These are phyloP conservation scores for Cystofilobasidium bisporidii DNA, from an alignment of 768 basidiomycete species.

Conservation along the genomic window DNA sequence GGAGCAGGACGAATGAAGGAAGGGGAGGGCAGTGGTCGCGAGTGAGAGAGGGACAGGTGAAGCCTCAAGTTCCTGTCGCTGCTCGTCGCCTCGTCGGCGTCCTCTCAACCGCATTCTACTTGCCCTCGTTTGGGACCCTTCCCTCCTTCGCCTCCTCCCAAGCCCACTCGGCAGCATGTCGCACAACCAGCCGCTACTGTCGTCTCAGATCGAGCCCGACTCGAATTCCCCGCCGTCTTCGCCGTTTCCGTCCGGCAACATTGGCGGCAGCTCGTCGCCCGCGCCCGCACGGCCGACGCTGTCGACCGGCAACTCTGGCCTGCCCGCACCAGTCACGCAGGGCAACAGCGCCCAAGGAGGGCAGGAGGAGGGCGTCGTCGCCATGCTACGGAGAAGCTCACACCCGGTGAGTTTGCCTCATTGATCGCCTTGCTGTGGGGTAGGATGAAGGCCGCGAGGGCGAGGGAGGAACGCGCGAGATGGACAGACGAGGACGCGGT, in stretches of 20 bases:
- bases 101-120: conserved; percentile 1
- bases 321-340: conserved; percentile 25
- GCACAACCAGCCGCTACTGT: conserved; percentile 19
- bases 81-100: too few relatives aligned
- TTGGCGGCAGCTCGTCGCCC: conserved; percentile 6
- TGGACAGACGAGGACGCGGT: not conserved
- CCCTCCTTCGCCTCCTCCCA: not conserved
- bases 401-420: conserved; percentile 19
- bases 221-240: conserved; percentile 1
- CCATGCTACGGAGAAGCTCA: conserved; percentile 27
- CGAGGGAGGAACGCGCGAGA: not conserved
- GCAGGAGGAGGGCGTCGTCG: conserved; percentile 21
- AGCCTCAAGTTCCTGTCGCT: too few relatives aligned
- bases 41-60: too few relatives aligned
- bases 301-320: conserved; percentile 2
- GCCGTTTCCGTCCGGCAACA: conserved; percentile 24
- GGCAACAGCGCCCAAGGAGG: not conserved
- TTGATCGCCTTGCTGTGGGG: not conserved
- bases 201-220: conserved; percentile 23
- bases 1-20: too few relatives aligned
- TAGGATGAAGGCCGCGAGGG: not conserved
- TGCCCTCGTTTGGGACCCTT: not conserved
- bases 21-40: too few relatives aligned
- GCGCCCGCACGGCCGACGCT: not conserved
- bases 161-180: conserved; percentile 6